Percentiles rank a stretch among this genome's conserved stretches.
These are phyloP conservation scores for Capsicum chinense DNA, from an alignment of 257 asterid genomes.

Conservation along the genomic window DNA sequence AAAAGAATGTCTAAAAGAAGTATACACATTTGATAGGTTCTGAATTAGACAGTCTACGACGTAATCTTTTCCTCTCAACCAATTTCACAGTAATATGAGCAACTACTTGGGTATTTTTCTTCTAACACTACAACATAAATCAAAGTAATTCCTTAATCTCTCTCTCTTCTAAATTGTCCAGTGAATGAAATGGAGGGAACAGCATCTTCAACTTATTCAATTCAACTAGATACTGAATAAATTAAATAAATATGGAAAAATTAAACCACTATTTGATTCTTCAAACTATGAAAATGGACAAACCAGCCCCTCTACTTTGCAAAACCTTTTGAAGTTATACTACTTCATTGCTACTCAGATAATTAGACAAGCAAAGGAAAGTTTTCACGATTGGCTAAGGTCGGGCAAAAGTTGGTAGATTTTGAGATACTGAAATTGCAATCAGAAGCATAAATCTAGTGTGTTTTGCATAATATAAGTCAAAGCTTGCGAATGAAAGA, in stretches of 20 bases:
- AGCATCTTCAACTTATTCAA: neutral
- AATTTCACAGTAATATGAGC: neutral
- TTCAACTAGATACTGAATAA: neutral
- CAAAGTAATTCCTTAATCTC: neutral
- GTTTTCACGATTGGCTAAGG: neutral
- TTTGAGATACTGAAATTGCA: constrained; percentile 19
- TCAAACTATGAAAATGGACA: neutral
- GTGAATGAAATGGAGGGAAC: neutral
- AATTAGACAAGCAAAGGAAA: neutral
- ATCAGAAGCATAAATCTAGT: constrained; percentile 20
- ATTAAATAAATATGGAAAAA: neutral
- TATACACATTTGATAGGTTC: no score
- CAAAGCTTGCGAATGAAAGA: constrained; percentile 3
- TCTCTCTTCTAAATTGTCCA: neutral
- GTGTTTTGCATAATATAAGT: neutral
- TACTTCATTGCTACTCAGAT: neutral
- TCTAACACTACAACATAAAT: neutral
- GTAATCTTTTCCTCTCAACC: constrained; percentile 9
- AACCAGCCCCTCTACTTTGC: neutral
- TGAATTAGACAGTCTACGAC: neutral
- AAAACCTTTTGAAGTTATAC: neutral
- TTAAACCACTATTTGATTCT: neutral
- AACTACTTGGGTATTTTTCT: neutral
- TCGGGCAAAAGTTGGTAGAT: neutral
- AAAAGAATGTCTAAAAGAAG: neutral